phyloP scores from a whole-genome alignment of 2,329 filamentous ascomycete species.

The Aspergillus fumigatiaffinis region DNA sequence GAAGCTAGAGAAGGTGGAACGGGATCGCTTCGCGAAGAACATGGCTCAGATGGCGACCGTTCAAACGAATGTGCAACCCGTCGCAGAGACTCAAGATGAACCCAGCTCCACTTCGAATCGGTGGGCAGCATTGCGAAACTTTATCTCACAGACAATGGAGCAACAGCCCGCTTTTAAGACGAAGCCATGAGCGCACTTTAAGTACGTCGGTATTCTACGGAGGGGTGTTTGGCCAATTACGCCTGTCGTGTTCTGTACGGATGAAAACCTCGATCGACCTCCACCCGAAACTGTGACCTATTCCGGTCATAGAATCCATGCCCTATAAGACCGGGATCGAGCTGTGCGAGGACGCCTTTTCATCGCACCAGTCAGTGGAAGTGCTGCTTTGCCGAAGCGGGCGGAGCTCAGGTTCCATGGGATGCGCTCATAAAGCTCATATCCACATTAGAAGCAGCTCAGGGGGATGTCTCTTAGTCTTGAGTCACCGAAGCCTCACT shows the following conservation, averaged over 20 bases:
- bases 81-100: constrained; percentile 11
- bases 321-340: neutral
- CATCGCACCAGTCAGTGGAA: neutral
- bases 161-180: constrained; percentile 71
- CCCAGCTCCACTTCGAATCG: constrained; percentile 50
- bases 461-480: neutral
- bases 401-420: neutral
- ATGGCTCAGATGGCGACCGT: constrained; percentile 66
- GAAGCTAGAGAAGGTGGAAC: constrained; percentile 73
- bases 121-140: constrained; percentile 78
- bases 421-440: neutral
- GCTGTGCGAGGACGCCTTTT: neutral
- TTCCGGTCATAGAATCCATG: neutral
- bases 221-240: neutral
- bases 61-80: constrained; percentile 23
- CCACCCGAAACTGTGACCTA: neutral
- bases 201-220: neutral
- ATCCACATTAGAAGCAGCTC: neutral
- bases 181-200: constrained; percentile 21
- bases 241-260: neutral
- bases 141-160: constrained; percentile 85
- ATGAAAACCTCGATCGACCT: neutral
- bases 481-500: too few species aligned
- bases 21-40: constrained; percentile 77
- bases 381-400: neutral